Percentiles rank a stretch among this genome's conserved stretches.
Conservation (phyloP, 179 eudicot genomes). For the Sideroxylon spinosum region DNA sequence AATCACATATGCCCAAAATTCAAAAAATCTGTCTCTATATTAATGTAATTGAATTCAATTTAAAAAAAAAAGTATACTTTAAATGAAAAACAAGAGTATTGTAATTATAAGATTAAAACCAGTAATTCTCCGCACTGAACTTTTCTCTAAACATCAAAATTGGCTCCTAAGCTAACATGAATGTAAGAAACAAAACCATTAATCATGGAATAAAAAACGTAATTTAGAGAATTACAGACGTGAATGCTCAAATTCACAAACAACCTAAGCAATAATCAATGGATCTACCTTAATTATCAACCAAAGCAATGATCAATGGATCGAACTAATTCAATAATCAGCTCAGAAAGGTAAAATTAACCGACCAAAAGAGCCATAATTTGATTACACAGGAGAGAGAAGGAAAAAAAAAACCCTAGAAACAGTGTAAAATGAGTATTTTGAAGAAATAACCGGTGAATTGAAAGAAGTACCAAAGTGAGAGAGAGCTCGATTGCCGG, state of each 20-base stretch:
- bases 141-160: not conserved
- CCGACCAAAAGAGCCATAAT: not conserved
- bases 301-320: not conserved
- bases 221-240: not conserved
- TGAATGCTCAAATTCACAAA: not conserved
- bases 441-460: not conserved
- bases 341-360: not conserved
- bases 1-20: not conserved
- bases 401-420: constrained; percentile 5
- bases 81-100: not conserved
- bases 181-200: not conserved
- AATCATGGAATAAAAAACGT: not conserved
- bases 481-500: not conserved
- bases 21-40: no score
- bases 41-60: not conserved
- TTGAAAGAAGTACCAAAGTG: constrained; percentile 12
- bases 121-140: not conserved
- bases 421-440: not conserved
- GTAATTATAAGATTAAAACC: not conserved
- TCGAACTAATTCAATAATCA: not conserved
- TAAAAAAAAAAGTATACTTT: not conserved
- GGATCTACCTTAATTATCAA: not conserved
- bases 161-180: not conserved
- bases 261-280: no score
- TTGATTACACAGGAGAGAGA: constrained; percentile 1